phyloP scores from a whole-genome alignment of 2,329 filamentous ascomycete genomes.

The Neurospora sp. region DNA sequence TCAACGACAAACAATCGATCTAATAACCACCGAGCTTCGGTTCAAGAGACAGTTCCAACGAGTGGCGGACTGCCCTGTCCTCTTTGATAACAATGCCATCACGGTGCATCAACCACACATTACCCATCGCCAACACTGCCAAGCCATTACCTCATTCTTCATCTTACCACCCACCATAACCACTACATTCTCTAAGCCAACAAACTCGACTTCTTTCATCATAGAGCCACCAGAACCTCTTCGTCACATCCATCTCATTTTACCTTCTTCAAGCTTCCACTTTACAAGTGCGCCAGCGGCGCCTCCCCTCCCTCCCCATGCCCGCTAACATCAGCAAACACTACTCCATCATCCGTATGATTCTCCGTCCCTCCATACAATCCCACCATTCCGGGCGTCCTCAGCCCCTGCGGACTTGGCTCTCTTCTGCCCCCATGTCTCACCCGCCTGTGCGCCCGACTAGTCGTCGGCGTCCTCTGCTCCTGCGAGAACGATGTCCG shows the following conservation, averaged over 20 bases:
- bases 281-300: slow-evolving; percentile 5
- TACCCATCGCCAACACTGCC: neutral
- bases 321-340: slow-evolving; percentile 15
- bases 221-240: neutral
- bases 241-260: neutral
- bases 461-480: slow-evolving; percentile 15
- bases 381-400: slow-evolving; percentile 34
- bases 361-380: slow-evolving; percentile 41
- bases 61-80: neutral
- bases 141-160: neutral
- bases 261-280: neutral
- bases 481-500: slow-evolving; percentile 9
- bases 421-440: slow-evolving; percentile 16
- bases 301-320: slow-evolving; percentile 13
- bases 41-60: neutral
- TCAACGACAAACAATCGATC: neutral
- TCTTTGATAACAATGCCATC: neutral
- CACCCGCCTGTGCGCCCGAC: slow-evolving; percentile 7
- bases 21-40: neutral
- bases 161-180: neutral
- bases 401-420: slow-evolving; percentile 29
- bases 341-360: slow-evolving; percentile 27
- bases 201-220: neutral
- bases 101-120: neutral
- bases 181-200: neutral